phyloP scores from a whole-genome alignment of 768 basidiomycete genomes.

The Strobilomyces dryophilus region DNA sequence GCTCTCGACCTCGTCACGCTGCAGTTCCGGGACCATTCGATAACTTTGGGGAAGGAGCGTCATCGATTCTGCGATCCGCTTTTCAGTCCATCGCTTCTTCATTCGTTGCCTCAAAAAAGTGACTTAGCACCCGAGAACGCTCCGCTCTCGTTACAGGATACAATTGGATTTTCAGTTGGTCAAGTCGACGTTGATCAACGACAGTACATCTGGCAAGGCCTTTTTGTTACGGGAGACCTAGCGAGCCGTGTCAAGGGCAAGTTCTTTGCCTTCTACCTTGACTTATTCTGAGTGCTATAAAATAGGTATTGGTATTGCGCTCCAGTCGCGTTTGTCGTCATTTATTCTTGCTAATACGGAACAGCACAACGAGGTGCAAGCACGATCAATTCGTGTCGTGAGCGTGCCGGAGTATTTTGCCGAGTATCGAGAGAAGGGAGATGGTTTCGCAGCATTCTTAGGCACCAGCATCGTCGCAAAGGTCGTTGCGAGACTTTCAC shows the following conservation, averaged over 20 bases:
- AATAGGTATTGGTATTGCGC: slow-evolving; percentile 58
- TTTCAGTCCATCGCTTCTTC: slow-evolving; percentile 66
- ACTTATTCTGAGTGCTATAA: background rate
- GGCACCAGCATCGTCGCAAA: slow-evolving; percentile 85
- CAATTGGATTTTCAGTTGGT: slow-evolving; percentile 58
- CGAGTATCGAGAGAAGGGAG: slow-evolving; percentile 83
- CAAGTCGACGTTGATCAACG: slow-evolving; percentile 62
- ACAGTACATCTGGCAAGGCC: slow-evolving; percentile 70
- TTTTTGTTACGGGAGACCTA: slow-evolving; percentile 79
- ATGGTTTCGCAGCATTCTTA: slow-evolving; percentile 75
- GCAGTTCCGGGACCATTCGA: slow-evolving; percentile 62
- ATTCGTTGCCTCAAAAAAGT: slow-evolving; percentile 29
- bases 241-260: slow-evolving; percentile 69
- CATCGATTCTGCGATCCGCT: slow-evolving; percentile 91
- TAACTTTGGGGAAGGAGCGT: slow-evolving; percentile 82
- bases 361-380: slow-evolving; percentile 65
- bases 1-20: slow-evolving; percentile 78
- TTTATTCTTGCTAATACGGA: slow-evolving; percentile 60
- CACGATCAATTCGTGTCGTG: slow-evolving; percentile 58
- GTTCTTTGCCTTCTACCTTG: slow-evolving; percentile 3
- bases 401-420: slow-evolving; percentile 86
- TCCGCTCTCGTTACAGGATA: slow-evolving; percentile 56
- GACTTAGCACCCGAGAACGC: slow-evolving; percentile 19
- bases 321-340: slow-evolving; percentile 67
- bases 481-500: slow-evolving; percentile 36